Base-by-base conservation (phyloP, 495 filamentous ascomycete species). In the Astrothelium macrocarpum region DNA sequence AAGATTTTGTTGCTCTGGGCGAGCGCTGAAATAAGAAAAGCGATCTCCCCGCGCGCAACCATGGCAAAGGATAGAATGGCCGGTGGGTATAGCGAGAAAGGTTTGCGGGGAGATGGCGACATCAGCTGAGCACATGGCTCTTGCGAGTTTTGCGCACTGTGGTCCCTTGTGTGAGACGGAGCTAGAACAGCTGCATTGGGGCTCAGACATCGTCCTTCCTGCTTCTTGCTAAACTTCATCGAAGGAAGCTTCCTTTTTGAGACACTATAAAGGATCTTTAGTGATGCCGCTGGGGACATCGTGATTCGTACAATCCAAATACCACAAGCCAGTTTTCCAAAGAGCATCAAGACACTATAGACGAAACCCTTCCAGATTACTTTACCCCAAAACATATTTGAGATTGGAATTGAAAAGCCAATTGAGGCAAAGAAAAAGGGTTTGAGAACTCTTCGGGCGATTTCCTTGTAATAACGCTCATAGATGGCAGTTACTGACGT, bases 401-500 rank as follows among this genome's bases (percentile, higher is more conserved):
- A 80, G 39, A 93, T 86, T 0, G 90, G 88, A 23, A 95, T 87
- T 0, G 88, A 84, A 67, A 93, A 91, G 0, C 90, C 88, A 43
- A 92, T 87, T 0, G 86, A 90, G 23, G 88, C 85, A 67, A 94
- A 95, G 76, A 94, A 93, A 59, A 90, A 80, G 0, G 90, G 88
- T 28, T 83, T 82, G 0, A 94, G 74, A 1, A 91, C 78, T 28
- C 76, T 77, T 9, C 74, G 63, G 10, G 84, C 77, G 0, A 79
- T 71, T 46, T 76, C 69, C 2, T 72, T 69, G 65, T 83, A 86
- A 71, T 88, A 90, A 9, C 69, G 65, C 28, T 81, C 77, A 66
- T 85, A 90, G 5, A 85, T 74, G 1, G 71, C 59, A 0, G 66
- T 49, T 2, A 80, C 79, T 0, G 71, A 59, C 10, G 68, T 66